Conservation (phyloP, 345 rosid genomes). For the Bretschneidera sinensis region DNA sequence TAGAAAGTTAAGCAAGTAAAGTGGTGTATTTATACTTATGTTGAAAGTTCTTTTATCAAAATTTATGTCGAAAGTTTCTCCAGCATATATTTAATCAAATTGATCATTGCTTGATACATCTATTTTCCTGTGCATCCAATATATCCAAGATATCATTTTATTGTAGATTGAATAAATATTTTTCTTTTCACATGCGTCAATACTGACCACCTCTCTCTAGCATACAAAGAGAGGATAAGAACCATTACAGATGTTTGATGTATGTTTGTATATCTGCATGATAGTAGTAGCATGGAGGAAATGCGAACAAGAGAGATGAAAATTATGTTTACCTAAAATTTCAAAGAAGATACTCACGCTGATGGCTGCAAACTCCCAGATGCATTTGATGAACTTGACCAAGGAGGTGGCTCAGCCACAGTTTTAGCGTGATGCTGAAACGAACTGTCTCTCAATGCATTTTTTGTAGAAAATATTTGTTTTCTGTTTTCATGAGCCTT, state of each 20-base stretch:
- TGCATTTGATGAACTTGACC: constrained; percentile 59
- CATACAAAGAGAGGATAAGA: not conserved
- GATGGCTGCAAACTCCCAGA: constrained; percentile 38
- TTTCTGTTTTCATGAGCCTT: constrained; percentile 89
- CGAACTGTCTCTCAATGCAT: constrained; percentile 50
- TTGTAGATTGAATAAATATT: too few species aligned
- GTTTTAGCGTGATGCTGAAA: constrained; percentile 41
- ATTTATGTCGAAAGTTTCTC: too few species aligned
- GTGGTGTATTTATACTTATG: not conserved
- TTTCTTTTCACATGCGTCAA: not conserved
- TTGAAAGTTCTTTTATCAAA: too few species aligned
- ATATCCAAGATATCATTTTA: too few species aligned
- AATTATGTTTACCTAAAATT: not conserved
- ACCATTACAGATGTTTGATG: not conserved
- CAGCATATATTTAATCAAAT: not conserved
- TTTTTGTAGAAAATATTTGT: constrained; percentile 66
- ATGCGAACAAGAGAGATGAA: not conserved
- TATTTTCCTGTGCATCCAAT: too few species aligned
- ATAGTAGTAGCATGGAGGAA: too few species aligned
- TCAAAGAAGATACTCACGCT: constrained; percentile 37
- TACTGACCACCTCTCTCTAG: not conserved
- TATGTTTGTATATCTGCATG: not conserved
- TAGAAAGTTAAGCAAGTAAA: too few species aligned
- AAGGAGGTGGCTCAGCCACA: constrained; percentile 76
- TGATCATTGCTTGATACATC: too few species aligned